These are phyloP conservation scores for Ophiosphaerella korrae DNA, from an alignment of 2,329 filamentous ascomycete species.

Conservation along the genomic window DNA sequence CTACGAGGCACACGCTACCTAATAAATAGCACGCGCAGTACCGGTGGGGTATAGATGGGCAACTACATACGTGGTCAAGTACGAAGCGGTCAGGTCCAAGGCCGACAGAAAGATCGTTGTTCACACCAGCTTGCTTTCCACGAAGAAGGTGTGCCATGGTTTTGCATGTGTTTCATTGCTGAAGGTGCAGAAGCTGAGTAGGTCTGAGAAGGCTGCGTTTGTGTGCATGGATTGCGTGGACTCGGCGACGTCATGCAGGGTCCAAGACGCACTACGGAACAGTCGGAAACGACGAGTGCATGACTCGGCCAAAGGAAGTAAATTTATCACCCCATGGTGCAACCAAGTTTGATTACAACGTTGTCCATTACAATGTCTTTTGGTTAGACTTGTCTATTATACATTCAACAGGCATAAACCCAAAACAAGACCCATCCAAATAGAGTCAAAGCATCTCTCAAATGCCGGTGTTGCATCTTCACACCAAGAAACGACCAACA, in stretches of 20 bases:
- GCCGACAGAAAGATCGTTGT: slow-evolving; percentile 84
- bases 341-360: neutral
- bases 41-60: slow-evolving; percentile 18
- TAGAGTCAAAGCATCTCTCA: too few relatives aligned
- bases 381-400: neutral
- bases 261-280: slow-evolving; percentile 15
- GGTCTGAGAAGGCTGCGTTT: slow-evolving; percentile 13
- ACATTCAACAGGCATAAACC: neutral
- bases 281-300: slow-evolving; percentile 4
- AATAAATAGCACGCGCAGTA: neutral
- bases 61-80: slow-evolving; percentile 72
- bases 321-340: neutral
- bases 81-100: slow-evolving; percentile 78
- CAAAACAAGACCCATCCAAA: too few relatives aligned
- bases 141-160: slow-evolving; percentile 85
- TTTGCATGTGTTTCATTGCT: slow-evolving; percentile 37
- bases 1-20: neutral
- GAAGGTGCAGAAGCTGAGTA: slow-evolving; percentile 11
- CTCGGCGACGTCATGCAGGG: slow-evolving; percentile 28
- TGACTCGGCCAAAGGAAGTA: neutral
- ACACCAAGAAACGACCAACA: too few relatives aligned
- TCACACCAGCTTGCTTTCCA: slow-evolving; percentile 91
- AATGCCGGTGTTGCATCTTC: too few relatives aligned
- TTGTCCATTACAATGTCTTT: too few relatives aligned
- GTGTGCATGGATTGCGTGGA: slow-evolving; percentile 16